phyloP scores from a whole-genome alignment of 2,329 filamentous ascomycete genomes.

The Chrysoporthe austroafricana region DNA sequence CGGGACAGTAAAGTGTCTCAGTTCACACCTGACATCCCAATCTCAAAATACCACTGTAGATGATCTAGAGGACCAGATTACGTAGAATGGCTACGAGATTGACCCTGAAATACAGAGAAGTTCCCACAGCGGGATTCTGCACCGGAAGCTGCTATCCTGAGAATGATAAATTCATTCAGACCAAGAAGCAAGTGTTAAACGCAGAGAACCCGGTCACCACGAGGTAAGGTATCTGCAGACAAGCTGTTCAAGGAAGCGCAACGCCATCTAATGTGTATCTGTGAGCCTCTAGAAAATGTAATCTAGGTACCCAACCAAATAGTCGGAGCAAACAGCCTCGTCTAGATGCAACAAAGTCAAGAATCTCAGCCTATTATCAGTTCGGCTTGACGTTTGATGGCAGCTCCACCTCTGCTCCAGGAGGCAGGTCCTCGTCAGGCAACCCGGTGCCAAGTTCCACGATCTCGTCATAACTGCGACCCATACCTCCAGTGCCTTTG shows the following conservation, averaged over 20 bases:
- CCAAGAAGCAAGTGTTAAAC: too few species aligned
- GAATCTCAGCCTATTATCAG: slow-evolving; percentile 1
- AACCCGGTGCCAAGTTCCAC: slow-evolving; percentile 37
- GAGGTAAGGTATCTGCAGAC: background rate
- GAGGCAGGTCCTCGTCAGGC: slow-evolving; percentile 31
- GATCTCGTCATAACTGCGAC: slow-evolving; percentile 47
- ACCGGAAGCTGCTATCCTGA: too few species aligned
- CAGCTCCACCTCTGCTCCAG: slow-evolving; percentile 17
- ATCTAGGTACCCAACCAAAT: background rate
- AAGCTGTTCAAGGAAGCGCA: background rate
- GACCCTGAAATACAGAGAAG: too few species aligned
- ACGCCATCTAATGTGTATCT: background rate
- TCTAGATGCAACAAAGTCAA: background rate
- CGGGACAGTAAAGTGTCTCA: too few species aligned
- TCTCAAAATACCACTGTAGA: too few species aligned
- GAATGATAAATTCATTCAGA: too few species aligned
- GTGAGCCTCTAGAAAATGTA: background rate
- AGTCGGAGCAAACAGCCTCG: too few species aligned
- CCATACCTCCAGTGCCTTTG: slow-evolving; percentile 54
- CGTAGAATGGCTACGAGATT: too few species aligned
- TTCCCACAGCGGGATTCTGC: too few species aligned
- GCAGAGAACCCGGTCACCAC: background rate
- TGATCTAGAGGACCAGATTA: too few species aligned
- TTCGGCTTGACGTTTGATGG: slow-evolving; percentile 23
- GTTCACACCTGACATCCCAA: too few species aligned